Conservation (phyloP, 108 stramenopile species). For the Chaetoceros muelleri region DNA sequence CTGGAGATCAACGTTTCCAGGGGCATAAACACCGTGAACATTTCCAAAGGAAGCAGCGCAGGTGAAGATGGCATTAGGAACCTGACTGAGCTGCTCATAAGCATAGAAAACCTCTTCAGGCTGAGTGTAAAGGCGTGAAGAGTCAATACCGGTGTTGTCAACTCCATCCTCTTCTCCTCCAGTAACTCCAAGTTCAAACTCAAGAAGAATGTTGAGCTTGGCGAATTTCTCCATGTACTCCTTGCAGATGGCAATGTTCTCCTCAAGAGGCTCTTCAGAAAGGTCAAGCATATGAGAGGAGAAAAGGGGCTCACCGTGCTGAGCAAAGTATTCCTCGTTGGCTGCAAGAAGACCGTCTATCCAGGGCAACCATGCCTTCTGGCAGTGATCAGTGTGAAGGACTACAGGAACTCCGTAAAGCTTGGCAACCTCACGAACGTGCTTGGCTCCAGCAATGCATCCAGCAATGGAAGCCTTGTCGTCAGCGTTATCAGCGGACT, state of each 20-base stretch:
- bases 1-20: slow-evolving; percentile 91
- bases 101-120: slow-evolving; percentile 90
- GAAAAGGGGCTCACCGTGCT: slow-evolving; percentile 86
- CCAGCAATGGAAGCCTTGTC: slow-evolving; percentile 87
- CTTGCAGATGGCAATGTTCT: slow-evolving; percentile 96
- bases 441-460: slow-evolving; percentile 82
- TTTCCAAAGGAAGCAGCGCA: slow-evolving; percentile 93
- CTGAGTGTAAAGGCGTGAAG: slow-evolving; percentile 89
- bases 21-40: slow-evolving; percentile 94
- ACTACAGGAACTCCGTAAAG: slow-evolving; percentile 92
- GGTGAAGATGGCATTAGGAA: slow-evolving; percentile 68
- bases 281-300: slow-evolving; percentile 96
- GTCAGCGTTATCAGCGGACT: slow-evolving; percentile 74
- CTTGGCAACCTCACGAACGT: slow-evolving; percentile 90
- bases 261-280: slow-evolving; percentile 92
- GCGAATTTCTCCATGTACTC: slow-evolving; percentile 83
- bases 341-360: slow-evolving; percentile 90
- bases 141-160: slow-evolving; percentile 87
- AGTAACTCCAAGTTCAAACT: slow-evolving; percentile 95
- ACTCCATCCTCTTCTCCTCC: slow-evolving; percentile 98
- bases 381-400: slow-evolving; percentile 95
- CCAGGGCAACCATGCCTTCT: slow-evolving; percentile 92
- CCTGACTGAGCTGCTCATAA: slow-evolving; percentile 82
- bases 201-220: slow-evolving; percentile 83
- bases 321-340: slow-evolving; percentile 79